Conservation (phyloP, 257 asterid species). For the Solanum bulbocastanum region DNA sequence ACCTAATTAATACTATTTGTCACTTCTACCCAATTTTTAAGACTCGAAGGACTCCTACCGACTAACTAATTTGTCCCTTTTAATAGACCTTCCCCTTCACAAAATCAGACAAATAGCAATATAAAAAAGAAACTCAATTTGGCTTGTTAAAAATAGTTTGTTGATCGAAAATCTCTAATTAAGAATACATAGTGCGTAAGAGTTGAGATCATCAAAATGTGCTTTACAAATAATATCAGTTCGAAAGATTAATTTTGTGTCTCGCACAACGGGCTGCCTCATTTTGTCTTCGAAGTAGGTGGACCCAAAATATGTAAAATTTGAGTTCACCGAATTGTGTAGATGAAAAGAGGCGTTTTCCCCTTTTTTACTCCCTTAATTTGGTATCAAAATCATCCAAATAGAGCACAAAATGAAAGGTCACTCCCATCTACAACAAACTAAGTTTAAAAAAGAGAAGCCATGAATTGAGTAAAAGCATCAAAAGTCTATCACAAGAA, state of each 20-base stretch:
- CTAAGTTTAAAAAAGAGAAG: background rate
- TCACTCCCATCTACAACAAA: background rate
- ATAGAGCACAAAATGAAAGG: background rate
- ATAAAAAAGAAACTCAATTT: background rate
- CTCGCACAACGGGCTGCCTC: background rate
- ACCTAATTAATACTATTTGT: no score
- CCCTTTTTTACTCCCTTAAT: background rate
- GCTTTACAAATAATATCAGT: background rate
- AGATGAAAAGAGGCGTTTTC: no score
- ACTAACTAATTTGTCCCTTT: no score
- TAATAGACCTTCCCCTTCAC: no score
- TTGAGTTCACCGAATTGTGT: background rate
- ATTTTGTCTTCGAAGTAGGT: background rate
- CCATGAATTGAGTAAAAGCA: background rate
- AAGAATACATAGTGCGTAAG: background rate
- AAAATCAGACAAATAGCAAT: background rate
- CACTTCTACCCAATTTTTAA: no score
- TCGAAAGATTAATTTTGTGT: background rate
- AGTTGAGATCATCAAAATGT: background rate
- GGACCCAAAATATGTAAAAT: no score
- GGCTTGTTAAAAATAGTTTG: background rate
- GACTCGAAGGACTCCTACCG: no score
- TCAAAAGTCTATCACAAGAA: background rate
- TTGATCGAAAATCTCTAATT: background rate
- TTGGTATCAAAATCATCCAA: background rate